Evolutionary conservation across 2,329 filamentous ascomycete genomes (phyloP).

Genomic region (Metarhizium brunneum): DNA sequence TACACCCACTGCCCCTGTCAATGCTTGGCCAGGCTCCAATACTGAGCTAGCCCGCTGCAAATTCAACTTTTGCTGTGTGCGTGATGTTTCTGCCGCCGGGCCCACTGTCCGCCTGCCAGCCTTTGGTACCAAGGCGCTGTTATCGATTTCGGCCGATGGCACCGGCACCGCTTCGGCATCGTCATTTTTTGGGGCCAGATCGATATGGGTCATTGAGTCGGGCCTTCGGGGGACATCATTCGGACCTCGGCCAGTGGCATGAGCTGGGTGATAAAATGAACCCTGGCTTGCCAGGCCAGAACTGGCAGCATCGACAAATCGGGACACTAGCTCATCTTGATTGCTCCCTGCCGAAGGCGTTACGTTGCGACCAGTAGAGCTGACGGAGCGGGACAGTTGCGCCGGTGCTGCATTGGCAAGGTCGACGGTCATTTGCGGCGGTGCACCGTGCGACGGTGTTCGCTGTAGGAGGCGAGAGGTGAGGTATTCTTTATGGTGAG

Average conservation of each 20-base stretch:
- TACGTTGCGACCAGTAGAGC: constrained; percentile 17
- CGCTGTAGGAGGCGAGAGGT: constrained; percentile 60
- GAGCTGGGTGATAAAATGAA: constrained; percentile 38
- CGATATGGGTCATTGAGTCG: constrained; percentile 31
- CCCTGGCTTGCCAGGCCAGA: constrained; percentile 40
- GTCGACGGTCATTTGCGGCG: constrained; percentile 57
- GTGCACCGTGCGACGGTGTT: constrained; percentile 49
- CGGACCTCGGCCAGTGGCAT: constrained; percentile 18
- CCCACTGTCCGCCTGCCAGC: constrained; percentile 29
- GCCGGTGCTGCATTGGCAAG: constrained; percentile 30
- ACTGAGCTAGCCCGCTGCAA: constrained; percentile 64
- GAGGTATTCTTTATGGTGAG: constrained; percentile 53
- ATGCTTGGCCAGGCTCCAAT: constrained; percentile 52
- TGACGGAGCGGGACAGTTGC: constrained; percentile 24
- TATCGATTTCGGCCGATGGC: constrained; percentile 23
- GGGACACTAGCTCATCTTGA: constrained; percentile 45
- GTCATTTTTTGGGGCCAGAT: constrained; percentile 14
- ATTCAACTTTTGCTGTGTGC: constrained; percentile 68
- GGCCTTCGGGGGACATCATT: constrained; percentile 28
- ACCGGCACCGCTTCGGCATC: constrained; percentile 8
- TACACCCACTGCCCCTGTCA: constrained; percentile 24
- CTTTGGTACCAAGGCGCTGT: constrained; percentile 39
- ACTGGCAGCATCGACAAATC: constrained; percentile 45
- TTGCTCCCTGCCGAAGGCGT: constrained; percentile 22
- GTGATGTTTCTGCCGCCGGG: constrained; percentile 45